Evolutionary conservation across 352 stramenopile genomes (phyloP), one percentile per base, ranked within the genome.

Genomic region (Peronospora tabacina): DNA sequence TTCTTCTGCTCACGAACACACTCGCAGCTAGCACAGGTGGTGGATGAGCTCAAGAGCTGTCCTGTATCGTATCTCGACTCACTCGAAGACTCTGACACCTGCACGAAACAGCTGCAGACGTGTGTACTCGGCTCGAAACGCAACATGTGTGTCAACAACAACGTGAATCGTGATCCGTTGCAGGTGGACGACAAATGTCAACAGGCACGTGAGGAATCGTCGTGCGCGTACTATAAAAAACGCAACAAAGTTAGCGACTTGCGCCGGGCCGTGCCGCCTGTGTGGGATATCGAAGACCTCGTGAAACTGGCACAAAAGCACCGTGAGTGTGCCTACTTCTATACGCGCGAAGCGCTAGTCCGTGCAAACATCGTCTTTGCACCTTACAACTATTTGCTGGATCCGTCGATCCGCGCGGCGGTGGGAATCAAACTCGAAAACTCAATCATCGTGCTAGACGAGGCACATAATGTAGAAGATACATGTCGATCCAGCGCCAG

Each of bases 1-100:
- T 93, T 78, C 56, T 94, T 93, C 41, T 90, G 80, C 52, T 94
- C 84, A n/a, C 77, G 84, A 0, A 94, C 84, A 30, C 84, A 94
- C 47, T 93, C 82, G 44, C 82, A 94, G 56, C 41, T 94, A 11
- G 61, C 82, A 12, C 84, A 94, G 61, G 79, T 90, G 17, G 65
- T 88, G 9, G 68, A 87, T 12, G 79, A 93, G 61, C 62, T 93
- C 17, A 89, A 88, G 64, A 82, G 67, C 49, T 90, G 74, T 38
- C 77, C 78, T 13, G 44, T 68, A 47, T 78, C 74, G 22, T 88
- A 87, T 52, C 41, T 89, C 1, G 46, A 61, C 35, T 68, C 54
- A 11, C 70, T 63, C 3, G 65, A 85, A 39, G 57, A 59, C 28
- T 46, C 46, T 26, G 61, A 66, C 34, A 58, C 24, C 32, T 32